Percentiles rank a stretch among this genome's conserved stretches.
phyloP scores from a whole-genome alignment of 257 asterid genomes.

The Jaltomata sinuosa region DNA sequence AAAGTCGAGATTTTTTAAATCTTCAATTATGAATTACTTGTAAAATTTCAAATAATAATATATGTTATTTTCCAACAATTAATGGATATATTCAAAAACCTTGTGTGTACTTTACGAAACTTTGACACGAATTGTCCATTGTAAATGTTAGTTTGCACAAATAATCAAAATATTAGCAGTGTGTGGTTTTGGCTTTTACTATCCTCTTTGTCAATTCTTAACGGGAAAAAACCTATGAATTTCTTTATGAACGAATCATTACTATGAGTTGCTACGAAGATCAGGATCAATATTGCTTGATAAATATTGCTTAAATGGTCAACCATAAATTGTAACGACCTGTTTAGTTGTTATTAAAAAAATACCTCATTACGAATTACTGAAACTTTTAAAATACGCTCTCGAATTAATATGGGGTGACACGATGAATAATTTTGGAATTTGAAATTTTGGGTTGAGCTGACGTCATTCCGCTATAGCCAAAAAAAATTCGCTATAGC shows the following conservation, averaged over 20 bases:
- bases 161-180: background rate
- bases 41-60: background rate
- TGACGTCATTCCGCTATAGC: no score
- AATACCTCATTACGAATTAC: no score
- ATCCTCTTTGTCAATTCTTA: background rate
- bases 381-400: no score
- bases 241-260: background rate
- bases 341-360: no score
- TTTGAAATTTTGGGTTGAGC: no score
- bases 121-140: background rate
- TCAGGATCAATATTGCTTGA: no score
- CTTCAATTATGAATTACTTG: background rate
- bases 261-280: no score
- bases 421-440: no score
- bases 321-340: no score
- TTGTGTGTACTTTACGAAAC: background rate
- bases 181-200: background rate
- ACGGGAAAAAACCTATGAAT: background rate
- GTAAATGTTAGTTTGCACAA: background rate
- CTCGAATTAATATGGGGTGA: no score
- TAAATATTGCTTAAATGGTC: no score
- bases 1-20: background rate
- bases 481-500: no score
- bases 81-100: background rate
- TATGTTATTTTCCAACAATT: background rate